Base-by-base conservation (phyloP, 2,329 filamentous ascomycete species). In the Pseudogymnoascus sp. region DNA sequence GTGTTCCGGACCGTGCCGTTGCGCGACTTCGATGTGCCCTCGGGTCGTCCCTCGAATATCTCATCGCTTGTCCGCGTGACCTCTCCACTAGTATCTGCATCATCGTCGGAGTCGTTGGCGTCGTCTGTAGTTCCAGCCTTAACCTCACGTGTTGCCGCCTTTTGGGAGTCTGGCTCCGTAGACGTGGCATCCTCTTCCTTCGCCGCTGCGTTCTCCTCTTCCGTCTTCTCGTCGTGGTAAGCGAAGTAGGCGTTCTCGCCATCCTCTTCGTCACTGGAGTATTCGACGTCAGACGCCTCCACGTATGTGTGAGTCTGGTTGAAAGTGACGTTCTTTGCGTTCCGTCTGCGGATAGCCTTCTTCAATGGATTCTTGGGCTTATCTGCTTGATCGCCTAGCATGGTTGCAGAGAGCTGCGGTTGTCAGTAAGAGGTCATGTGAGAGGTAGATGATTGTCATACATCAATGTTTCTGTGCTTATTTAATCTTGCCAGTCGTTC, bases 391-490 rank as follows among this genome's bases (percentile, higher is more conserved):
- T 90, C 87, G 36, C 85, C 85, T 60, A 90, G 80, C 86, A 89
- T 89, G 0, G 85, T 87, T 39, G 86, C 85, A 62, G 87, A 87
- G 37, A 89, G 80, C 84, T 87, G 68, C 21, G 29, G 11, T 37
- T 60, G 37, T 68, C 54, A 68, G 67, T 47, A 47, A n/a, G 7
- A 51, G 12, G 18, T 34, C 21, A 64, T 54, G 18, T 37, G 21
- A 26, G 16, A 40, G 21, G 42, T 23, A 26, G 36, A 31, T 31
- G 36, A 31, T 31, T 18, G 29, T 16, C 90, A 68, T 84, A 96
- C 92, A 79, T 99, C 95, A 70, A 97, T 93, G 73, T 99, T 99
- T 73, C 95, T 86, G 77, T 99, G 95, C 77, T 99, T 99, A 77
- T 99, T 99, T 67, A 97, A 78, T 67, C 95, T 86, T 54, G 95